These are phyloP conservation scores for Cladosporium sp. DNA, from an alignment of 2,329 filamentous ascomycete genomes.

Conservation along the genomic window DNA sequence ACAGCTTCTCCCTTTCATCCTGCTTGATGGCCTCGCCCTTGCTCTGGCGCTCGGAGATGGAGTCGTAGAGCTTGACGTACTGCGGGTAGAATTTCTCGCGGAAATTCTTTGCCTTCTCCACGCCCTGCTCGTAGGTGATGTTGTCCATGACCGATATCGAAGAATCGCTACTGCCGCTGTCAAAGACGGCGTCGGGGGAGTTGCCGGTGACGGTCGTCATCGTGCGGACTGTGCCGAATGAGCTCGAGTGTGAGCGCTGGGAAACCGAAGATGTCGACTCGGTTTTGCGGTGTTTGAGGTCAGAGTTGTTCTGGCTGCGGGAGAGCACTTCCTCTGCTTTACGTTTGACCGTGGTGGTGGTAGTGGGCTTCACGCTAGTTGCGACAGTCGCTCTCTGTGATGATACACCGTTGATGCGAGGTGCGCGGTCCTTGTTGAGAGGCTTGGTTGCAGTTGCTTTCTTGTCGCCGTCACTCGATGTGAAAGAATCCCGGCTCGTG, in stretches of 20 bases:
- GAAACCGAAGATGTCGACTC: constrained; percentile 30
- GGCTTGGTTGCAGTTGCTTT: constrained; percentile 17
- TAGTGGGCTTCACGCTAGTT: constrained; percentile 22
- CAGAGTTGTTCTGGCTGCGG: constrained; percentile 21
- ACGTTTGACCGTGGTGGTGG: constrained; percentile 36
- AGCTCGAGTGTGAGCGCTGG: constrained; percentile 22
- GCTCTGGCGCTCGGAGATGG: constrained; percentile 34
- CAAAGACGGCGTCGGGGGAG: constrained; percentile 12
- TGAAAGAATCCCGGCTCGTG: constrained; percentile 23
- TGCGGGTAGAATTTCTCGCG: constrained; percentile 53
- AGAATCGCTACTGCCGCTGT: constrained; percentile 23
- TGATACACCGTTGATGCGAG: constrained; percentile 30
- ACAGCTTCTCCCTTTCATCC: constrained; percentile 49
- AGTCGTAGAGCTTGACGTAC: constrained; percentile 54
- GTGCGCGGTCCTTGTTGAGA: constrained; percentile 20
- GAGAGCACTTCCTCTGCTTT: constrained; percentile 38
- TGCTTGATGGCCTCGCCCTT: constrained; percentile 27
- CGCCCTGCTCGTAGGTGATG: constrained; percentile 39
- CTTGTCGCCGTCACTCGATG: constrained; percentile 18
- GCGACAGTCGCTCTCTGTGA: constrained; percentile 32
- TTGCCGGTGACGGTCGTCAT: constrained; percentile 13
- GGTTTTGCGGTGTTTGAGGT: constrained; percentile 31
- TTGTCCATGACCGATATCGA: constrained; percentile 20
- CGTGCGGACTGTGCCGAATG: constrained; percentile 20
- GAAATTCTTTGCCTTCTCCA: constrained; percentile 48